Conservation (phyloP, 306 rosid species). For the Quercus berberidifolia region DNA sequence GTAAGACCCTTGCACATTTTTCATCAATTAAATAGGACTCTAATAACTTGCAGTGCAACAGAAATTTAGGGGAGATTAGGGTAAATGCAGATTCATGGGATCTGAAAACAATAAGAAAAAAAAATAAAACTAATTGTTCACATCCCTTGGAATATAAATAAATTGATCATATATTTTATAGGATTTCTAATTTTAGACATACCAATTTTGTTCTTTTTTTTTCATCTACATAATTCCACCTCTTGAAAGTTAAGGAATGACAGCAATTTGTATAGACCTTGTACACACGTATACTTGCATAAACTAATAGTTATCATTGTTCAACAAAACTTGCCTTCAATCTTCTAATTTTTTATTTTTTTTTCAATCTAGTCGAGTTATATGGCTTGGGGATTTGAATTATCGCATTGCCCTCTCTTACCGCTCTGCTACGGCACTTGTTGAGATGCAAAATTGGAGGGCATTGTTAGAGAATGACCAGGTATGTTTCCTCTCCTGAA, state of each 20-base stretch:
- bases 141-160: background rate
- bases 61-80: background rate
- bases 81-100: background rate
- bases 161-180: background rate
- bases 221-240: background rate
- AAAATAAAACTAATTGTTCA: background rate
- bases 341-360: conserved; percentile 18
- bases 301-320: background rate
- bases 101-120: background rate
- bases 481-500: conserved; percentile 40
- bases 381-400: conserved; percentile 99
- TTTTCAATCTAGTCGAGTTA: conserved; percentile 60
- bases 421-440: conserved; percentile 95
- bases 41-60: background rate
- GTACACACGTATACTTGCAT: background rate
- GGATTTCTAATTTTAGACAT: background rate
- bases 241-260: background rate
- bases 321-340: conserved; percentile 1
- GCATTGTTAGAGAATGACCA: conserved; percentile 96
- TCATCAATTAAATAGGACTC: background rate
- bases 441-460: conserved; percentile 99
- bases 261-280: background rate
- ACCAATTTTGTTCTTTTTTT: background rate
- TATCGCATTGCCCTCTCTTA: conserved; percentile 88
- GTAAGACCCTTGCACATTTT: conserved; percentile 48